Base-by-base conservation (phyloP, 1,284 basidiomycete genomes). In the Erythrobasidium hasegawianum region DNA sequence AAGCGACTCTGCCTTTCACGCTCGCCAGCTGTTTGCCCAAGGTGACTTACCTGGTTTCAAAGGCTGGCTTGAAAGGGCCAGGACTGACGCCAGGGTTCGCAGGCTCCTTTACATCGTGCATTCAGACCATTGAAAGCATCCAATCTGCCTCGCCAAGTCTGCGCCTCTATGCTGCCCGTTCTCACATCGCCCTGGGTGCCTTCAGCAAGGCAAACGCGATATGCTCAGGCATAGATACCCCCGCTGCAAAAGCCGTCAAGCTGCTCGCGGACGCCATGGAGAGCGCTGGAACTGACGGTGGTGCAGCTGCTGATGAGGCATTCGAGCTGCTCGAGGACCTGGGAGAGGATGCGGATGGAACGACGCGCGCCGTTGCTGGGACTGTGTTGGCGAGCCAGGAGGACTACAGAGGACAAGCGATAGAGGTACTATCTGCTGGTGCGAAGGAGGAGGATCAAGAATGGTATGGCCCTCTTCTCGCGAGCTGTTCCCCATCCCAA, bases 371-470 rank as follows among this genome's bases (percentile, higher is more conserved):
- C 78, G 47, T 90, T 2, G 88, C 90, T 16, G 90, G 86, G 5
- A 90, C 87, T 2, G 88, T 90, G 0, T 47, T 66, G 38, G 64
- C 57, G 26, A 53, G 49, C 43, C 50, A 59, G 26, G 88, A 88
- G 22, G 87, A 87, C 2, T 92, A 96, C 79, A 78, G 87, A 16
- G 91, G 95, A 78, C 93, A 96, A 79, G 91, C 90, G 0, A 80
- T 96, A 27, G 90, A 94, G 76, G 91, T 89, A 0, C 81, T 96
- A 27, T 85, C 86, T 13, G 84, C 82, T 20, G 84, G 84, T 33
- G 81, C 83, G 27, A 85, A 86, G 40, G 85, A 84, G 41, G 84
- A 87, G 73, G 88, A 90, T 76, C 81, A 92, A 60, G 90, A 89
- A 80, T 89, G 89, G 91, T 94, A 77, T 74, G 89, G 81, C 70